Evolutionary conservation across 2,329 filamentous ascomycete species (phyloP), one percentile per base, ranked within the genome.

Genomic region (Diaporthe australafricana): DNA sequence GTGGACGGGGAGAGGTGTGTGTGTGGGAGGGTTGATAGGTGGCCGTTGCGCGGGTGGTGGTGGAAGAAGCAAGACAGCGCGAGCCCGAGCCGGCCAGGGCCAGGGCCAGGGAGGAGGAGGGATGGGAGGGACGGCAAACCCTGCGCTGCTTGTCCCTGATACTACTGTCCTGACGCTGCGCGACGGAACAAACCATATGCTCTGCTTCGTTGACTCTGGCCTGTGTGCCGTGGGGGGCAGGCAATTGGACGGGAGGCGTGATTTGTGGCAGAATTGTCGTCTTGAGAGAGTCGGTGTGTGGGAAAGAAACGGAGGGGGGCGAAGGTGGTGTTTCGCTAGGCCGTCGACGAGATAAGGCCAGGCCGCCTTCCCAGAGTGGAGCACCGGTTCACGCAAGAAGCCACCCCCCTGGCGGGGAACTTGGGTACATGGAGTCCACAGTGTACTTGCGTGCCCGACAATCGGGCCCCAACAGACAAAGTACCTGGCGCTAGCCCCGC

Each of bases 1-100:
- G 72, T 82, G 85, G 86, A 84, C 83, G 80, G 76, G 73, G 73
- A 72, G 75, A 75, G 75, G 68, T 70, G 70, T 62, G 67, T 74
- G 73, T 76, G 77, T 77, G 77, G 75, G 76, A 76, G 76, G 71
- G 74, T 76, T 77, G 77, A 76, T 78, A 76, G 74, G 76, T 74
- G 68, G 70, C 65, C 72, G 74, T 68, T 65, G 73, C 72, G 72
- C 69, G 55, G 71, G 53, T 60, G 45, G 66, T 53, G n/a, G 56
- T 66, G 30, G 45, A 56, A 42, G 30, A 53, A 45, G 27, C 52
- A 63, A 30, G 56, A 47, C 35, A 32, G 55, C 63, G 35, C 56
- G 38, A 52, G 56, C 9, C 38, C 5, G 8, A 22, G 53, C 66
- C 52, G 32, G 45, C 42, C 30, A 38, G 42, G 68, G 57, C 47